Conservation (phyloP, 1,139 yeast species). For the Suhomyces wounanorum region DNA sequence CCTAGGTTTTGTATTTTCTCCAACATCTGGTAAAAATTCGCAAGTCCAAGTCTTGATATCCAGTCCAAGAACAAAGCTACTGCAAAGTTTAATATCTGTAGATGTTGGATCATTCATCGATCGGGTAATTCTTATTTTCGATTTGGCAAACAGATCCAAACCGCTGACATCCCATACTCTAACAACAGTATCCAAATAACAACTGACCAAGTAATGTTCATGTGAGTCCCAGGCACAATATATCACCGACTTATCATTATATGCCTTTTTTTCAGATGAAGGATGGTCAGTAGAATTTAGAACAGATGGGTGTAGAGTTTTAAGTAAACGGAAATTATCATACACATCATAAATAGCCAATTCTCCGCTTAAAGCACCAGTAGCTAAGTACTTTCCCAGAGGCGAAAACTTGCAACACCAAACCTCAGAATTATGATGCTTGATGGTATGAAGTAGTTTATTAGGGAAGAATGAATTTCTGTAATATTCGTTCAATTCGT, state of each 20-base stretch:
- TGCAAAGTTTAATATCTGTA: slow-evolving; percentile 23
- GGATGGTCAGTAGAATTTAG: slow-evolving; percentile 34
- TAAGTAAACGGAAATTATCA: slow-evolving; percentile 50
- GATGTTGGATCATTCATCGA: slow-evolving; percentile 21
- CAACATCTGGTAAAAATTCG: slow-evolving; percentile 61
- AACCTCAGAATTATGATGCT: slow-evolving; percentile 70
- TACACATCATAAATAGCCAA: slow-evolving; percentile 68
- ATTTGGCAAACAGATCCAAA: slow-evolving; percentile 25
- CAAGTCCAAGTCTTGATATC: slow-evolving; percentile 60
- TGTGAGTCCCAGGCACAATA: slow-evolving; percentile 75
- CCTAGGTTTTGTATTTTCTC: slow-evolving; percentile 35
- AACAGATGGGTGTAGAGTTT: slow-evolving; percentile 35
- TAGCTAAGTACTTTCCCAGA: slow-evolving; percentile 70
- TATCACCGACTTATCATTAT: slow-evolving; percentile 51
- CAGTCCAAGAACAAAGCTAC: slow-evolving; percentile 45
- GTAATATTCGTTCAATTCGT: slow-evolving; percentile 12
- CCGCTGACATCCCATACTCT: slow-evolving; percentile 65
- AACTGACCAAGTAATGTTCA: slow-evolving; percentile 64
- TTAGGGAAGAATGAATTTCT: slow-evolving; percentile 46
- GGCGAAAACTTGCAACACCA: slow-evolving; percentile 85
- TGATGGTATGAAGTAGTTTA: slow-evolving; percentile 39
- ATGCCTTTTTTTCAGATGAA: slow-evolving; percentile 25
- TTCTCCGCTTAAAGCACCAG: slow-evolving; percentile 72
- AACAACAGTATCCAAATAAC: slow-evolving; percentile 67
- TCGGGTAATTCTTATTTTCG: slow-evolving; percentile 28